Percentiles rank a stretch among this genome's conserved stretches.
phyloP scores from a whole-genome alignment of 164 flowering plant species.

The Protea cynaroides region DNA sequence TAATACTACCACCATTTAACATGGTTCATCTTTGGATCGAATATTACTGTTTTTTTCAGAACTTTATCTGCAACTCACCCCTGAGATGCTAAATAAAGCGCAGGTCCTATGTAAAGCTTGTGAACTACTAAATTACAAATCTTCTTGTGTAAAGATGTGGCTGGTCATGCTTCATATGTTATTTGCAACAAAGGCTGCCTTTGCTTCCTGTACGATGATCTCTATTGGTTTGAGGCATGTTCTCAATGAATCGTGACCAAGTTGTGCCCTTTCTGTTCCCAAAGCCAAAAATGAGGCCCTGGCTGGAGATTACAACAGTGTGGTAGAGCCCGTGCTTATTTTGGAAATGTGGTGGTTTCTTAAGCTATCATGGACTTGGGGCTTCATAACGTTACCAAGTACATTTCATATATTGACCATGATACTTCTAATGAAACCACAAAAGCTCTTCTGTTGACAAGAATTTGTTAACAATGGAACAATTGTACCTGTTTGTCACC shows the following conservation, averaged over 20 bases:
- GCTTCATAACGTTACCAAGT: constrained; percentile 33
- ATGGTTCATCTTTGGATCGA: too few species aligned
- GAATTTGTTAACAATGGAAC: neutral
- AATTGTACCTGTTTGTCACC: constrained; percentile 87
- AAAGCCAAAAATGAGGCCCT: constrained; percentile 72
- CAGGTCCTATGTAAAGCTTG: neutral
- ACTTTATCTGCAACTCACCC: neutral
- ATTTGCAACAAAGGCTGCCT: neutral
- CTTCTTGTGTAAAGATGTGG: too few species aligned
- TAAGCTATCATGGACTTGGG: constrained; percentile 62
- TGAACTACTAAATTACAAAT: too few species aligned
- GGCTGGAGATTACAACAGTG: constrained; percentile 60
- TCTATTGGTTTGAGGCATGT: constrained; percentile 75
- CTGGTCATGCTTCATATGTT: neutral
- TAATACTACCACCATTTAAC: too few species aligned
- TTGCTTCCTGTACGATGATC: constrained; percentile 34
- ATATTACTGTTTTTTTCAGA: neutral
- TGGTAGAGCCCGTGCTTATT: constrained; percentile 92
- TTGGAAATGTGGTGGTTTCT: constrained; percentile 67
- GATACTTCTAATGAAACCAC: too few species aligned
- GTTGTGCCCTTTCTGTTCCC: constrained; percentile 95
- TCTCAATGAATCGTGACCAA: constrained; percentile 73
- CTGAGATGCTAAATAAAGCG: neutral
- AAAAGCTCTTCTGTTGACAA: constrained; percentile 1
- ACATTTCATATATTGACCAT: too few species aligned